Evolutionary conservation across 805 yeast genomes (phyloP).

Genomic region (Sugiyamaella mastotermitis): DNA sequence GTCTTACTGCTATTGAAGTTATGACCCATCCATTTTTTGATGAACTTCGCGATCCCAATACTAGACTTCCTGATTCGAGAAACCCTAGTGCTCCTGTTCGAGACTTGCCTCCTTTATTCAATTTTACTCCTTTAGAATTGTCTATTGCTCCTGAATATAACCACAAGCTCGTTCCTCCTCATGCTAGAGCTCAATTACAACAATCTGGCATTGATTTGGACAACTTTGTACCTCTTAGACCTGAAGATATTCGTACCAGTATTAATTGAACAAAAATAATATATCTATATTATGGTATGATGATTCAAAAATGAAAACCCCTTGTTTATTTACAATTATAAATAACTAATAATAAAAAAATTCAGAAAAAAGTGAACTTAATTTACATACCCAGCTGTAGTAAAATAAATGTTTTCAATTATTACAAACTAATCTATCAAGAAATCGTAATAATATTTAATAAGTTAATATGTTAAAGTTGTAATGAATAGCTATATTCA

Average conservation of each 20-base stretch:
- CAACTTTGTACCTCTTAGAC: constrained; percentile 53
- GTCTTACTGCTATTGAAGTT: constrained; percentile 76
- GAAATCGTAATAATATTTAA: too few relatives aligned
- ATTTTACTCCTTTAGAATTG: constrained; percentile 64
- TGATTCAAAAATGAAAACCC: too few relatives aligned
- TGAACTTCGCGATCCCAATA: constrained; percentile 59
- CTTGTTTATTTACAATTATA: too few relatives aligned
- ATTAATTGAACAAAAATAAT: constrained; percentile 11
- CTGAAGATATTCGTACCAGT: constrained; percentile 23
- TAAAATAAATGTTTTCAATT: too few relatives aligned
- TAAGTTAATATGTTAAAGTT: constrained; percentile 50
- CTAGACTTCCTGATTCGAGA: constrained; percentile 37
- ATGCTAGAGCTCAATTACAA: constrained; percentile 37
- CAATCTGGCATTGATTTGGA: constrained; percentile 35
- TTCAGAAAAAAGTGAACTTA: too few relatives aligned
- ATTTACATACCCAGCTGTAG: too few relatives aligned
- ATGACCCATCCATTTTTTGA: constrained; percentile 86
- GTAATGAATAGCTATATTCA: constrained; percentile 88
- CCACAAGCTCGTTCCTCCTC: constrained; percentile 34
- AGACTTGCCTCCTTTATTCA: constrained; percentile 71
- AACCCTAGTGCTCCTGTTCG: constrained; percentile 60
- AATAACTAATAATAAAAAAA: too few relatives aligned
- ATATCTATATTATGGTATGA: too few relatives aligned
- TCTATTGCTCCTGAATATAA: constrained; percentile 37
- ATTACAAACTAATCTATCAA: too few relatives aligned